phyloP scores from a whole-genome alignment of 2,329 filamentous ascomycete genomes.

The Passalora sequoiae region DNA sequence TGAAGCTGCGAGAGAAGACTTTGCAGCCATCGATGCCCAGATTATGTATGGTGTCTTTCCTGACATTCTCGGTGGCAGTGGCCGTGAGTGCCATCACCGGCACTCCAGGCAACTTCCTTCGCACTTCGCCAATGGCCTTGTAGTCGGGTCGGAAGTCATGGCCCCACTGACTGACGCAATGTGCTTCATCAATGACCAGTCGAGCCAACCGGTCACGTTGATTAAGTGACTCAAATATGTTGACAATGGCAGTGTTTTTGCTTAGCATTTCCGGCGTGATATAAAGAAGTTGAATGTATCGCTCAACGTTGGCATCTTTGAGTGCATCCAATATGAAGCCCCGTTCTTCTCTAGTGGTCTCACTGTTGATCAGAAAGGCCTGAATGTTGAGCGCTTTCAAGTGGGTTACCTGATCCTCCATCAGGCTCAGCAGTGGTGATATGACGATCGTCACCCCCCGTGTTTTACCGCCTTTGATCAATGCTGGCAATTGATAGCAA shows the following conservation, averaged over 20 bases:
- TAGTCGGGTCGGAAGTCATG: constrained; percentile 98
- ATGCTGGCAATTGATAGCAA: constrained; percentile 89
- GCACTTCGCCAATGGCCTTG: constrained; percentile 72
- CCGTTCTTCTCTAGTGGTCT: constrained; percentile 60
- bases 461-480: constrained; percentile 75
- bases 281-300: constrained; percentile 80
- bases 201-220: constrained; percentile 68
- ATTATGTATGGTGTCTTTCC: constrained; percentile 84
- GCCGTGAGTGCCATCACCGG: constrained; percentile 94
- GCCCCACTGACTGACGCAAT: constrained; percentile 98
- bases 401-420: constrained; percentile 94
- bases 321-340: constrained; percentile 62
- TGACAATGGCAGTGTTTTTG: constrained; percentile 67
- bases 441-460: constrained; percentile 85
- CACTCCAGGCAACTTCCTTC: constrained; percentile 67
- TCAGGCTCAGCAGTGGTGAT: constrained; percentile 89
- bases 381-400: constrained; percentile 68
- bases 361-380: constrained; percentile 76
- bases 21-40: constrained; percentile 75
- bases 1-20: constrained; percentile 88
- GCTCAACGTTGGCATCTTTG: constrained; percentile 60
- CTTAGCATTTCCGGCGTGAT: constrained; percentile 95
- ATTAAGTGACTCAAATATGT: constrained; percentile 64
- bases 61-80: constrained; percentile 89
- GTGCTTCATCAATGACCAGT: constrained; percentile 96